These are phyloP conservation scores for Tuber calosporum DNA, from an alignment of 495 filamentous ascomycete species.

Conservation along the genomic window DNA sequence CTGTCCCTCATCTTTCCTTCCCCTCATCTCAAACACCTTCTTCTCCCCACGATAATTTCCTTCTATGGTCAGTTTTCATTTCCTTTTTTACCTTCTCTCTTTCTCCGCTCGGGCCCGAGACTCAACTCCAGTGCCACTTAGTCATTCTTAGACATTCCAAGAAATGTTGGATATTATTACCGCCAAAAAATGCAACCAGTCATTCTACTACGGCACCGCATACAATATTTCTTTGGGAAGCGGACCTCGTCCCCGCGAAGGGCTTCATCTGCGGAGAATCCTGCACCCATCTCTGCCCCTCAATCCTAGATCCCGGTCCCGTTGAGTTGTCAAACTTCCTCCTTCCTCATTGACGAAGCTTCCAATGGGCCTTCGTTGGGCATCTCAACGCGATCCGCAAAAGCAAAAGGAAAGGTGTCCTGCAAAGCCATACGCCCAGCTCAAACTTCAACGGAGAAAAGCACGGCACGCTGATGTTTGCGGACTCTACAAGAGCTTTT, in stretches of 20 bases:
- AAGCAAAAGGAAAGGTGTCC: conserved; percentile 34
- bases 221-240: conserved; percentile 2
- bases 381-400: conserved; percentile 35
- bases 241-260: conserved; percentile 16
- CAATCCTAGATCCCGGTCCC: conserved; percentile 23
- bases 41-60: background rate
- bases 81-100: background rate
- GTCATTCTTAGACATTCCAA: background rate
- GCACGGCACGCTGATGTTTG: conserved; percentile 24
- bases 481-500: background rate
- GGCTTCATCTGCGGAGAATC: background rate
- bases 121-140: background rate
- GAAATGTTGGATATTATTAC: conserved; percentile 17
- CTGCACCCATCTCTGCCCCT: conserved; percentile 9
- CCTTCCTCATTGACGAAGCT: conserved; percentile 12
- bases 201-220: background rate
- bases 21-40: background rate
- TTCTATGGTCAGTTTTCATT: background rate
- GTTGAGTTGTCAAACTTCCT: conserved; percentile 21
- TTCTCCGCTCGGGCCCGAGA: background rate
- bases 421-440: conserved; percentile 25
- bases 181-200: conserved; percentile 1
- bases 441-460: conserved; percentile 14
- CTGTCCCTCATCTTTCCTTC: background rate
- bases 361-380: conserved; percentile 24